phyloP scores from a whole-genome alignment of 768 basidiomycete genomes.

The Antrodiella citrinella region DNA sequence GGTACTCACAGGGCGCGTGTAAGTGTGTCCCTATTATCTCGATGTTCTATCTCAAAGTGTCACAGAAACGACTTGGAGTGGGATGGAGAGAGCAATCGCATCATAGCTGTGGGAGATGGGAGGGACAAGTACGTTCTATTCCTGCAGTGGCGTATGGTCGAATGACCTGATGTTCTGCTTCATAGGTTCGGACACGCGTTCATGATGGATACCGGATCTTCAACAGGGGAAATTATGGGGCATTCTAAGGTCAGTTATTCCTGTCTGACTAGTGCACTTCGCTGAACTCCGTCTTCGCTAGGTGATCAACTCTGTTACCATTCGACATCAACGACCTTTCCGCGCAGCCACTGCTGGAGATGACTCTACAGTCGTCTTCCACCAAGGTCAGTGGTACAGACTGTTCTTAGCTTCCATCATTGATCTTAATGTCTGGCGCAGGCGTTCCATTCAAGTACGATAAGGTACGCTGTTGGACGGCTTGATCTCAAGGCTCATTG shows the following conservation, averaged over 20 bases:
- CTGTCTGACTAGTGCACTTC: background rate
- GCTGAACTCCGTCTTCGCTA: no score
- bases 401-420: background rate
- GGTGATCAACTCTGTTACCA: constrained; percentile 82
- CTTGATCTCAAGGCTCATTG: no score
- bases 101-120: constrained; percentile 91
- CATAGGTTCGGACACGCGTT: constrained; percentile 78
- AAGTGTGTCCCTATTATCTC: constrained; percentile 16
- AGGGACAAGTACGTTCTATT: constrained; percentile 58
- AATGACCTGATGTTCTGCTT: background rate
- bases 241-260: constrained; percentile 64
- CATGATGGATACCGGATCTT: constrained; percentile 75
- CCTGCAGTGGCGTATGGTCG: background rate
- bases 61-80: constrained; percentile 86
- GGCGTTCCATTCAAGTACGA: constrained; percentile 87
- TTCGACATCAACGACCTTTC: constrained; percentile 85
- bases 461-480: constrained; percentile 37
- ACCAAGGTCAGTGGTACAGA: constrained; percentile 45
- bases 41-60: background rate
- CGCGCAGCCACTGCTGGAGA: constrained; percentile 86
- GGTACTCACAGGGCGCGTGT: constrained; percentile 69
- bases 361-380: constrained; percentile 73
- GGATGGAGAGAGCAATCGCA: constrained; percentile 96
- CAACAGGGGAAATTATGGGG: constrained; percentile 82
- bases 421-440: constrained; percentile 16